These are phyloP conservation scores for Wickerhamiella alocasiicola DNA, from an alignment of 805 yeast genomes.

Conservation along the genomic window DNA sequence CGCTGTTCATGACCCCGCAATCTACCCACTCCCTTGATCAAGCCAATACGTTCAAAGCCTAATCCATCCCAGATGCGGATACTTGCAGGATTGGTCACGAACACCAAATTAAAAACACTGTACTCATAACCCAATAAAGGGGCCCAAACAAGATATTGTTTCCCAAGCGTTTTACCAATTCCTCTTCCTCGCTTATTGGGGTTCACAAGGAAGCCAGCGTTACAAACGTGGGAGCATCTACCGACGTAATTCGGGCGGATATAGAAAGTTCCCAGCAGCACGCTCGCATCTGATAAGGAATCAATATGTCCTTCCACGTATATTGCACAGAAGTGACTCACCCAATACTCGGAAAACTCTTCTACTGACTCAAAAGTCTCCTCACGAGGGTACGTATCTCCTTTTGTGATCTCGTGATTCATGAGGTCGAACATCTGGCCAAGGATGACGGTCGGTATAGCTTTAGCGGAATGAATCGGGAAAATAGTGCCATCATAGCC, in stretches of 20 bases:
- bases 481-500: conserved; percentile 43
- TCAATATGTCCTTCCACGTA: conserved; percentile 36
- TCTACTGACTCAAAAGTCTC: conserved; percentile 31
- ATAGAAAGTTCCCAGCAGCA: conserved; percentile 61
- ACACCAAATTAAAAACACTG: conserved; percentile 80
- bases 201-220: conserved; percentile 74
- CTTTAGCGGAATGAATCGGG: conserved; percentile 39
- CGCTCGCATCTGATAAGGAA: conserved; percentile 21
- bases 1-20: conserved; percentile 50
- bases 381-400: conserved; percentile 57
- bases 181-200: conserved; percentile 48
- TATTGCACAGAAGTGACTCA: conserved; percentile 51
- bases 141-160: conserved; percentile 55
- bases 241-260: conserved; percentile 81
- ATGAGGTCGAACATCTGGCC: conserved; percentile 38
- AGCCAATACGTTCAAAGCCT: conserved; percentile 72
- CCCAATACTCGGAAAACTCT: conserved; percentile 56
- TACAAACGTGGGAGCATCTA: conserved; percentile 75
- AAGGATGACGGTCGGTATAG: conserved; percentile 41
- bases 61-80: conserved; percentile 66
- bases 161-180: conserved; percentile 60
- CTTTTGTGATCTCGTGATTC: conserved; percentile 56
- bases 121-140: conserved; percentile 68
- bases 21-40: conserved; percentile 58
- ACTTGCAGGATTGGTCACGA: conserved; percentile 68